These are phyloP conservation scores for Juncus effusus DNA, from an alignment of 176 grass and related monocot genomes.

Conservation along the genomic window DNA sequence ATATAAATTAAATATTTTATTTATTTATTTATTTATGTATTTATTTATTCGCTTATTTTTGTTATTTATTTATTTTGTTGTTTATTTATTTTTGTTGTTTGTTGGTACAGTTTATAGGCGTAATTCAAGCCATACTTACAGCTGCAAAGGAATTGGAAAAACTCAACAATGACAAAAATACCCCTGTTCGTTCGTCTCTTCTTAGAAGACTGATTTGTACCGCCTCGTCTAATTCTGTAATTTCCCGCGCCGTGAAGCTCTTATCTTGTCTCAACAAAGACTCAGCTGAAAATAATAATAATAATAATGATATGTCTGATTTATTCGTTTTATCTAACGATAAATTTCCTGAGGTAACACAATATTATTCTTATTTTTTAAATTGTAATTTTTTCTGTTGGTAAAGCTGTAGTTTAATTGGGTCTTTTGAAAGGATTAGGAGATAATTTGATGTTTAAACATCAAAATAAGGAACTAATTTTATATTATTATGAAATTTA, in stretches of 20 bases:
- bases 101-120: constrained; percentile 57
- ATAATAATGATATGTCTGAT: constrained; percentile 69
- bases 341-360: constrained; percentile 80
- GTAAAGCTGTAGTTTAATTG: too few species aligned
- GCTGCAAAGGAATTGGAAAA: constrained; percentile 75
- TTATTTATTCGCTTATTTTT: background rate
- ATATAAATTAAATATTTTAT: too few species aligned
- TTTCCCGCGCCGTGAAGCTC: constrained; percentile 54
- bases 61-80: background rate
- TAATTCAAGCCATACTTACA: constrained; percentile 69
- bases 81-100: constrained; percentile 12
- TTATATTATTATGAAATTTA: too few species aligned
- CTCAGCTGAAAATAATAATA: constrained; percentile 41
- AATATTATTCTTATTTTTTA: background rate
- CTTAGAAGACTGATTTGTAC: constrained; percentile 76
- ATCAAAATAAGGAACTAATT: too few species aligned
- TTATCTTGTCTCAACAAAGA: constrained; percentile 82
- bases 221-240: constrained; percentile 60
- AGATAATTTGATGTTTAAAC: too few species aligned
- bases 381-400: too few species aligned
- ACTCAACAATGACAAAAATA: constrained; percentile 45
- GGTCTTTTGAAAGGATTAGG: too few species aligned
- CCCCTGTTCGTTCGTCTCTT: constrained; percentile 47
- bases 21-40: too few species aligned
- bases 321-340: constrained; percentile 67